These are phyloP conservation scores for Waltiozyma sp. DNA, from an alignment of 1,139 yeast species.

Conservation along the genomic window DNA sequence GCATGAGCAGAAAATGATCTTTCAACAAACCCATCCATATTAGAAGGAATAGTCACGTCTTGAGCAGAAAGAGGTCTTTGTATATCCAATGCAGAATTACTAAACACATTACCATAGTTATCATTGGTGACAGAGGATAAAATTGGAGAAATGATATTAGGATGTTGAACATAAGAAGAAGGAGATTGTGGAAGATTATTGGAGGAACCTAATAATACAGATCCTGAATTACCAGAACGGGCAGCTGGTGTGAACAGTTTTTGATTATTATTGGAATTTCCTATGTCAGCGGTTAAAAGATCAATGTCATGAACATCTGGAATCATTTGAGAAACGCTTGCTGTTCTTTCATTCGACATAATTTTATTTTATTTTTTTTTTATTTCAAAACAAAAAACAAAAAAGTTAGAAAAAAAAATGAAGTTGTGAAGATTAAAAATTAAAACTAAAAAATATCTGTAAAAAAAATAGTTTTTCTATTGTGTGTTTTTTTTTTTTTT, in stretches of 20 bases:
- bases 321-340: not conserved
- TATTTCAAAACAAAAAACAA: too few species aligned
- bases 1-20: slow-evolving; percentile 15
- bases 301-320: not conserved
- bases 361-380: too few species aligned
- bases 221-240: not conserved
- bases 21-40: too few species aligned
- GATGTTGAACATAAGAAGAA: too few species aligned
- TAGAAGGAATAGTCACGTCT: slow-evolving; percentile 8
- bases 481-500: too few species aligned
- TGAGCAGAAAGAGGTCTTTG: slow-evolving; percentile 21
- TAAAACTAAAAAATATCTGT: too few species aligned
- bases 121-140: not conserved
- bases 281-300: not conserved
- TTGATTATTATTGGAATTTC: not conserved
- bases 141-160: not conserved
- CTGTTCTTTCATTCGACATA: not conserved
- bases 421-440: too few species aligned
- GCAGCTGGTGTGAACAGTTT: not conserved
- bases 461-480: too few species aligned
- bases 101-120: not conserved
- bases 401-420: too few species aligned
- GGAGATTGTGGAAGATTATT: too few species aligned
- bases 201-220: not conserved
- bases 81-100: not conserved